A percentile compares a stretch with the other conserved stretches of the same genome.
These are phyloP conservation scores for Fusarium lyarnte DNA, from an alignment of 2,329 filamentous ascomycete species.

Conservation along the genomic window DNA sequence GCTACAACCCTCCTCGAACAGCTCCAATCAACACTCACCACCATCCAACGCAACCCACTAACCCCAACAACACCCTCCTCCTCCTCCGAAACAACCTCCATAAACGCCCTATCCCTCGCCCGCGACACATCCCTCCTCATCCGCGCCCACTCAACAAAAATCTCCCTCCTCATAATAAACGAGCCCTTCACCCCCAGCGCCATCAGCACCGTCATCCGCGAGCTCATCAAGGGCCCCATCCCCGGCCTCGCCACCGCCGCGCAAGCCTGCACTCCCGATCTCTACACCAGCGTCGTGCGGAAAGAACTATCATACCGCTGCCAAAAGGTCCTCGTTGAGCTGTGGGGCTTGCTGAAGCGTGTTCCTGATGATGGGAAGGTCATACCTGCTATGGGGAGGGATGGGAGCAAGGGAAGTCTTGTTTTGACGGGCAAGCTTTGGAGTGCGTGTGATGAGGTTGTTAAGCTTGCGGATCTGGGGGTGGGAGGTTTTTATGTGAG, in stretches of 20 bases:
- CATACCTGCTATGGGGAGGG: constrained; percentile 45
- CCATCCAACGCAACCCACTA: constrained; percentile 47
- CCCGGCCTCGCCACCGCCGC: constrained; percentile 78
- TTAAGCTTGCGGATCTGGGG: constrained; percentile 71
- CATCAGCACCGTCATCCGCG: constrained; percentile 73
- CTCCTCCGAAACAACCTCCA: constrained; percentile 30
- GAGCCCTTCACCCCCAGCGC: constrained; percentile 86
- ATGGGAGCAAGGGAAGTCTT: constrained; percentile 62
- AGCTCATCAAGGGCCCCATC: constrained; percentile 77
- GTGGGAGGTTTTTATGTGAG: constrained; percentile 75
- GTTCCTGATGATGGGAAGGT: constrained; percentile 69
- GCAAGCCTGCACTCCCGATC: constrained; percentile 68
- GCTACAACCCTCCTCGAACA: constrained; percentile 53
- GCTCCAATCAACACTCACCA: constrained; percentile 54
- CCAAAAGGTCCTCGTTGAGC: constrained; percentile 68
- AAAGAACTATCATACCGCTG: constrained; percentile 70
- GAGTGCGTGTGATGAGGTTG: constrained; percentile 81
- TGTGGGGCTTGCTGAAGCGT: constrained; percentile 67
- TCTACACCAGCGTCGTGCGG: constrained; percentile 71
- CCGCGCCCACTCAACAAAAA: constrained; percentile 84
- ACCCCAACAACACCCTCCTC: constrained; percentile 17
- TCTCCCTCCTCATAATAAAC: constrained; percentile 87
- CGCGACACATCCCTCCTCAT: constrained; percentile 77
- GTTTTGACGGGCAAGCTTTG: constrained; percentile 81
- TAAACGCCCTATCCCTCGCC: constrained; percentile 73